Evolutionary conservation across 768 basidiomycete genomes (phyloP), one percentile per base, ranked within the genome.

Genomic region (Boletellus emodensis): DNA sequence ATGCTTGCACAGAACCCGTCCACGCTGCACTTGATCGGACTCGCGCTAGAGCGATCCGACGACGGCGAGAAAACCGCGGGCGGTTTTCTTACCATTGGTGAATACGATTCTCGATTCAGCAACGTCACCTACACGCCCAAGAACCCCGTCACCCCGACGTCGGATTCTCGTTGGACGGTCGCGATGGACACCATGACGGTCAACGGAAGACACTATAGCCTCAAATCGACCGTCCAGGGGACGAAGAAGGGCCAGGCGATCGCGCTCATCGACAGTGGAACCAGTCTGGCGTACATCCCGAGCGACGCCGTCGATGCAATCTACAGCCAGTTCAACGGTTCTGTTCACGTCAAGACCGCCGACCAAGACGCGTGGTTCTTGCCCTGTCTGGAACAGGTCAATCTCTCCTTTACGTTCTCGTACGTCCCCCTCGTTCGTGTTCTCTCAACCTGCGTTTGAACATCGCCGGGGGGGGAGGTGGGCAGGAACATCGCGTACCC

Each of bases 201-300:
- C 12, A 65, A 71, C 48, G 68, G 66, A 0, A 52, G 53, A n/a
- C n/a, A 45, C 1, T 36, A 69, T 17, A 18, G 48, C 0, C 57
- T 76, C 43, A 51, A 42, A 4, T 72, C 76, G 1, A 39, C n/a
- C n/a, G 62, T 68, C 30, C 39, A 51, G 2, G 65, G 62, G 3
- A 62, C 69, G 5, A 66, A 72, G 7, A 49, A 53, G 0, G 72
- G 66, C 1, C 57, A 64, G 1, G 59, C 64, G n/a, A 62, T 71
- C 14, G 65, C 72, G 10, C 61, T 77, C 10, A 58, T 77, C 36
- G 76, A 77, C 39, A 78, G 73, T 4, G 76, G 76, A 22, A 72
- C 71, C 13, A 75, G 75, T 37, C 54, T 60, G 22, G 69, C 70
- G 15, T 63, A 71, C 3, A 54, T 77, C 40, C 69, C 76, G 0